Percentiles rank a stretch among this genome's conserved stretches.
Conservation (phyloP, 1,284 basidiomycete genomes). For the Ustilago shanxiensis region DNA sequence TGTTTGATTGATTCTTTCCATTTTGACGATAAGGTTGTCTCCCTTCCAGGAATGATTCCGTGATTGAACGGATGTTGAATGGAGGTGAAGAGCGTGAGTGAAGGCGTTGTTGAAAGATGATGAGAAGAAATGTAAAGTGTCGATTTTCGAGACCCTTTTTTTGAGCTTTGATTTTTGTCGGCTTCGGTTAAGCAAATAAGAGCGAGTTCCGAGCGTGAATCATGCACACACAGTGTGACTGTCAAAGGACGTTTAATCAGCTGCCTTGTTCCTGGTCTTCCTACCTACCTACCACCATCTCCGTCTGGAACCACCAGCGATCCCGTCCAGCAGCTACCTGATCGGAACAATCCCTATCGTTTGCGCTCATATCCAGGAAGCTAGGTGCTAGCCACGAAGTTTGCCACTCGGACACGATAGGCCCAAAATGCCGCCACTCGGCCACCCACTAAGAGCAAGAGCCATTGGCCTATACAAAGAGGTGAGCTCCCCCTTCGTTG, state of each 20-base stretch:
- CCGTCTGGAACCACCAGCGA: not conserved
- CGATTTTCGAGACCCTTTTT: slow-evolving; percentile 14
- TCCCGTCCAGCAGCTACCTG: too few relatives aligned
- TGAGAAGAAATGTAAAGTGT: not conserved
- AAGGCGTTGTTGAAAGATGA: not conserved
- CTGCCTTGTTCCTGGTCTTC: not conserved
- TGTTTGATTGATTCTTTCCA: slow-evolving; percentile 38
- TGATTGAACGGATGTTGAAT: too few relatives aligned
- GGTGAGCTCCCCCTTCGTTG: slow-evolving; percentile 29
- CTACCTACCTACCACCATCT: slow-evolving; percentile 2
- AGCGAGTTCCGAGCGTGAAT: slow-evolving; percentile 13
- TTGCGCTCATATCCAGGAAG: too few relatives aligned
- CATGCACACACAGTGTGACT: not conserved
- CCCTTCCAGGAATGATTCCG: too few relatives aligned
- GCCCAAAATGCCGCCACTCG: slow-evolving; percentile 68
- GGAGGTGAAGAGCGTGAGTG: not conserved
- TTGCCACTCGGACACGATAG: not conserved
- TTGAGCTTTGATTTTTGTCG: not conserved
- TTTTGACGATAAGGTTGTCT: too few relatives aligned
- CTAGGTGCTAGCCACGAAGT: too few relatives aligned
- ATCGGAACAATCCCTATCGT: too few relatives aligned
- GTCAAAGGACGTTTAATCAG: not conserved
- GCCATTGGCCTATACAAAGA: slow-evolving; percentile 67
- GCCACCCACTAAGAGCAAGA: slow-evolving; percentile 63
- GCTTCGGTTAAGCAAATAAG: slow-evolving; percentile 20